Evolutionary conservation across 2,329 filamentous ascomycete species (phyloP).

Genomic region (Verticillium albo-atrum): DNA sequence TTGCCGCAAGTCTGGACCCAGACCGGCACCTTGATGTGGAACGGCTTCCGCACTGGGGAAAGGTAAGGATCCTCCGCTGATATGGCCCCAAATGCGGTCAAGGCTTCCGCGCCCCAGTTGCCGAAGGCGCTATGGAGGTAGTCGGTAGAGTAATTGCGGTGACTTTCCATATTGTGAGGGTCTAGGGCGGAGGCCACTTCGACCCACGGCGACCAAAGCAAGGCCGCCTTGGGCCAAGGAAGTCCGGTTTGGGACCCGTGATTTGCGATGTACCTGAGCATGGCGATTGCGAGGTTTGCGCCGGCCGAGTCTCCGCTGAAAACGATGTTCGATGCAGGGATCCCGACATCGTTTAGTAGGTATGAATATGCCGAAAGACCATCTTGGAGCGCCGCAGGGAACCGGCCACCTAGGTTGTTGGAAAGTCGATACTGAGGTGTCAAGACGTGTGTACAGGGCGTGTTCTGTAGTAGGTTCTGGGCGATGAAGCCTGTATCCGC

Average conservation of each 20-base stretch:
- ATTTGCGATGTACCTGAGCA: conserved; percentile 22
- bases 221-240: neutral
- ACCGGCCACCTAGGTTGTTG: conserved; percentile 14
- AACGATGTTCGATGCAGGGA: conserved; percentile 21
- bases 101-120: neutral
- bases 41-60: neutral
- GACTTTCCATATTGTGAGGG: neutral
- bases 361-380: conserved; percentile 23
- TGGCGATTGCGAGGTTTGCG: conserved; percentile 21
- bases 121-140: neutral
- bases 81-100: neutral
- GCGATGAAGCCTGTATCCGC: conserved; percentile 20
- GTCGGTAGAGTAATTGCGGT: neutral
- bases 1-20: neutral
- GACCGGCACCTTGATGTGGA: neutral
- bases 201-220: neutral
- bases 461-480: conserved; percentile 15
- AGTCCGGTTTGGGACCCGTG: neutral
- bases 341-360: conserved; percentile 15
- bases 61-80: neutral
- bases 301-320: conserved; percentile 28
- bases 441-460: conserved; percentile 19
- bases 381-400: conserved; percentile 26
- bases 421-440: conserved; percentile 27
- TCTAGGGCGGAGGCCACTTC: neutral